Conservation (phyloP, 2,329 filamentous ascomycete species). For the Pseudogymnoascus sp. region DNA sequence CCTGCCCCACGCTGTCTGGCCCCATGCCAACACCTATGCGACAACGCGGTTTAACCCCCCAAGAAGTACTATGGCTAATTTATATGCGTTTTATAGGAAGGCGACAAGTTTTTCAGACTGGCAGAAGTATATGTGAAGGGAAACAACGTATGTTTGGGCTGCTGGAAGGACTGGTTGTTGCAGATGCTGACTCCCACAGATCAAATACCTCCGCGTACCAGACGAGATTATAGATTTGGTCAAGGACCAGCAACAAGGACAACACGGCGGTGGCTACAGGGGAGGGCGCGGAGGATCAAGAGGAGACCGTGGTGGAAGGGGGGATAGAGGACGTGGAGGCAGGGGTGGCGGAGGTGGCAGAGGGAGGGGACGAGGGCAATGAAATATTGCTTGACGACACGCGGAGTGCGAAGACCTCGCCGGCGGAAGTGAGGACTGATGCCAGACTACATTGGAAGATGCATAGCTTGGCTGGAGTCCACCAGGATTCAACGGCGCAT, state of each 20-base stretch:
- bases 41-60: neutral
- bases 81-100: conserved; percentile 49
- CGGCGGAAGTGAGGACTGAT: neutral
- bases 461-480: conserved; percentile 4
- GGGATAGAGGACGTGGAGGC: conserved; percentile 41
- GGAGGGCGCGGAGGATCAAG: conserved; percentile 53
- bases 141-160: conserved; percentile 63
- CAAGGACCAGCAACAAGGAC: conserved; percentile 80
- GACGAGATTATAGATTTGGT: conserved; percentile 94
- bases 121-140: conserved; percentile 94
- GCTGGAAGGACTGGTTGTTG: neutral
- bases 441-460: conserved; percentile 2
- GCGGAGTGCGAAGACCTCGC: conserved; percentile 18
- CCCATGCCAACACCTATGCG: neutral
- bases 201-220: conserved; percentile 94
- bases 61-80: neutral
- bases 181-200: conserved; percentile 44
- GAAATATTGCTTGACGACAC: conserved; percentile 1
- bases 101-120: conserved; percentile 85
- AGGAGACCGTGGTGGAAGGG: conserved; percentile 47
- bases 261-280: conserved; percentile 51
- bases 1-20: neutral
- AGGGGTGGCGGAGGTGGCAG: conserved; percentile 36
- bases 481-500: neutral
- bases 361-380: conserved; percentile 17